Evolutionary conservation across 2,329 filamentous ascomycete genomes (phyloP), one percentile per base, ranked within the genome.

Genomic region (Fusarium oligoseptatum): DNA sequence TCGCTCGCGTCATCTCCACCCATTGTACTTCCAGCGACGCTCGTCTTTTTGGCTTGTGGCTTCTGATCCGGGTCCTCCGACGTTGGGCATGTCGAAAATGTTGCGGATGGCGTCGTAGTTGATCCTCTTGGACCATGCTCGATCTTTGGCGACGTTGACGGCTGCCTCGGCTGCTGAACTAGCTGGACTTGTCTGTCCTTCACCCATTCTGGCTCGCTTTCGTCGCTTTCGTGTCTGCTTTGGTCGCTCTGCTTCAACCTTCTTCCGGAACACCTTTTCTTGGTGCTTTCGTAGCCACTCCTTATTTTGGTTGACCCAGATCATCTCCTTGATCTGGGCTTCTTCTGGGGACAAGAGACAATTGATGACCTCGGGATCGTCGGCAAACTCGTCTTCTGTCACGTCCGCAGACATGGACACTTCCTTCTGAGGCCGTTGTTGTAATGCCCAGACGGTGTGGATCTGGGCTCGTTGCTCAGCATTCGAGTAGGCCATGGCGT

Each of bases 301-400:
- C 81, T 97, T 95, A 83, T 99, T 98, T 80, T 95, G 92, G 69
- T 96, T 95, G 50, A 97, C 92, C 97, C 97, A 99, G 62, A 98
- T 94, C 69, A 92, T 91, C 82, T 98, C 95, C 82, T 98, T 98
- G 80, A 95, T 90, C 37, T 89, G 89, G 3, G 92, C 90, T 83
- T 98, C 95, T 4, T 91, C 89, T 1, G 92, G 89, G 0, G 88
- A 89, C 6, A 98, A 87, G 39, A 95, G 83, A 79, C 95, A 98
- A 77, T 93, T 93, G 68, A 89, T 85, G 6, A 99, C 95, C 82
- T 99, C 97, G 0, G 92, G 93, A 72, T 99, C 97, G 77, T 97
- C 92, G 41, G 92, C 94, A 79, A 98, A 98, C 80, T 98, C 95
- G 67, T 93, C 90, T 67, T 94, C 93, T 60, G 89, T 91, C 22